Base-by-base conservation (phyloP, 768 basidiomycete species). In the Mrakia frigida region DNA sequence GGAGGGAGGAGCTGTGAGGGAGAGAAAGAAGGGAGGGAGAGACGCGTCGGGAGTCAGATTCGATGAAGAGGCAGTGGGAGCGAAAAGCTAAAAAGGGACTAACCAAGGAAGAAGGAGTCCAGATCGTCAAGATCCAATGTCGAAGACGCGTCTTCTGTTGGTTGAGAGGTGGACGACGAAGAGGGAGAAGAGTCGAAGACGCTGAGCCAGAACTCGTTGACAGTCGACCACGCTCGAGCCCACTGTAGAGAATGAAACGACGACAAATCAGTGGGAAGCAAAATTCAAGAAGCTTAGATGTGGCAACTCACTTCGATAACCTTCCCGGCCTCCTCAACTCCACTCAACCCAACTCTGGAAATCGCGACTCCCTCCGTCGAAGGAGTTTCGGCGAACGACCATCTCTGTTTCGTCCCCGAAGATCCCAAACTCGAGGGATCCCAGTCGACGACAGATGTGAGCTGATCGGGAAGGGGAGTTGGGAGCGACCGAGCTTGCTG, bases 201-300 rank as follows among this genome's bases (percentile, higher is more conserved):
- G 52, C 71, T 53, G 23, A 72, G 52, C 35, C 52, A 72, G 6
- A 72, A 72, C 33, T 72, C 71, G 53, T 72, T 72, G 28, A 72
- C 6, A 10, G 21, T 23, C 4, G 53, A 33, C 71, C 71, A 72
- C 7, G 52, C 59, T 1, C 71, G 52, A 16, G 53, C 71, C 71
- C 71, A 72, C 71, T 72, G 52, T 21, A 53, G 16, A 41, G 39
- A n/a, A 43, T 18, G 23, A 37, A 21, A 28, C 9, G 9, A 71
- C n/a, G n/a, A n/a, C 5, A 31, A 28, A 21, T 46, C 9, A 71
- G 70, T 21, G 10, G 18, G 5, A 25, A 23, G 39, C 41, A 31
- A 28, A 6, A 1, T 0, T 6, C 23, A 6, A 33, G 28, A 35
- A 14, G 7, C 3, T 0, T 25, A 1, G 23, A 10, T 7, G 33